Evolutionary conservation across 129 eudicot species (phyloP).

Genomic region (Chrysanthemum lavandulifolium): DNA sequence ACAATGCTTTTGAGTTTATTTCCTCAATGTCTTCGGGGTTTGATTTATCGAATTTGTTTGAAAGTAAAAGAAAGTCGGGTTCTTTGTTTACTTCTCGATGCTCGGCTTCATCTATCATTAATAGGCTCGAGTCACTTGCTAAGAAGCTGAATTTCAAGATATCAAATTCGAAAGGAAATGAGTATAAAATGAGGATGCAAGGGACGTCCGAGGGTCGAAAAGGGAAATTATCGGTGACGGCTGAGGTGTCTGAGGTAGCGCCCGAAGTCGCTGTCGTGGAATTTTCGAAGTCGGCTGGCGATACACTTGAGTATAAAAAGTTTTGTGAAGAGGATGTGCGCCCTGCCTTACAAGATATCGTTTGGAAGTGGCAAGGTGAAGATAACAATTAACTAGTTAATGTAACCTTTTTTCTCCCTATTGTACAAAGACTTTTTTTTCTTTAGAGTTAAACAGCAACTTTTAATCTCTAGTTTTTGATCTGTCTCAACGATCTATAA

Average conservation of each 20-base stretch:
- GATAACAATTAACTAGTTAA: constrained; percentile 33
- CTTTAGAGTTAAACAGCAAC: not conserved
- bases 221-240: constrained; percentile 66
- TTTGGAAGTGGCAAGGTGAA: constrained; percentile 96
- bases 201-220: constrained; percentile 71
- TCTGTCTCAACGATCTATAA: too few relatives aligned
- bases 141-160: constrained; percentile 48
- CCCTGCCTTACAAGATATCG: constrained; percentile 70
- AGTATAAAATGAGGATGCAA: constrained; percentile 61
- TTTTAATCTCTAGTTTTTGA: not conserved
- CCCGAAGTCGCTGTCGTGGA: constrained; percentile 79
- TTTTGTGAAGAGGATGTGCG: constrained; percentile 70
- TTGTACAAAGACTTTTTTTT: constrained; percentile 8
- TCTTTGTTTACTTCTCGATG: constrained; percentile 69
- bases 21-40: constrained; percentile 93
- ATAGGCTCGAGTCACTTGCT: constrained; percentile 51
- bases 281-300: constrained; percentile 71
- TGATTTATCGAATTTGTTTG: constrained; percentile 74
- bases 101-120: constrained; percentile 49
- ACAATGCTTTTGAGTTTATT: constrained; percentile 90
- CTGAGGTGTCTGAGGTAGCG: constrained; percentile 80
- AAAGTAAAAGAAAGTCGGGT: constrained; percentile 45
- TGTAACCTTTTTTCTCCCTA: constrained; percentile 2
- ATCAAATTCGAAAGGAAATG: constrained; percentile 45
- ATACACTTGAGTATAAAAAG: constrained; percentile 66